Percentiles rank a stretch among this genome's conserved stretches.
Evolutionary conservation across 2,329 filamentous ascomycete species (phyloP).

Genomic region (Pestalotiopsis sp.): DNA sequence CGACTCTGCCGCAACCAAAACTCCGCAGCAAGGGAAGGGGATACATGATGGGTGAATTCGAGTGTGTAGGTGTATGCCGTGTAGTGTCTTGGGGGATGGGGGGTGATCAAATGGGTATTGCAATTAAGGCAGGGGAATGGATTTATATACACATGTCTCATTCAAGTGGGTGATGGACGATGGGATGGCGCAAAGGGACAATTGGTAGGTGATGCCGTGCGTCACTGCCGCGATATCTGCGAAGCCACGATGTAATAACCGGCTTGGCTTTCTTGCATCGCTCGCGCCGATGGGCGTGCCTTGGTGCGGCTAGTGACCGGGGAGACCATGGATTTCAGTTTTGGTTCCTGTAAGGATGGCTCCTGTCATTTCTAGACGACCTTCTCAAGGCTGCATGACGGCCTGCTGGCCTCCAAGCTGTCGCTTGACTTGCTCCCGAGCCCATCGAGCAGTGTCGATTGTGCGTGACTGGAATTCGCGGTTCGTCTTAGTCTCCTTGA

Average conservation of each 20-base stretch:
- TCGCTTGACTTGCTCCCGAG: constrained; percentile 94
- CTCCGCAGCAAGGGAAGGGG: constrained; percentile 30
- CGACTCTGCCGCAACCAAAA: constrained; percentile 36
- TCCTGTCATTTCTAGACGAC: not conserved
- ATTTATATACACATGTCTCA: constrained; percentile 36
- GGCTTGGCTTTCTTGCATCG: constrained; percentile 21
- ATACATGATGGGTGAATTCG: constrained; percentile 23
- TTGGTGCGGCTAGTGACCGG: constrained; percentile 16
- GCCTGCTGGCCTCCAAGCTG: constrained; percentile 65
- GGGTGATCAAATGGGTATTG: constrained; percentile 29
- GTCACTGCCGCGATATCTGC: constrained; percentile 28
- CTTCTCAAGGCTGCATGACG: constrained; percentile 55
- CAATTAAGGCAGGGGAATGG: constrained; percentile 29
- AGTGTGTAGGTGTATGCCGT: constrained; percentile 26
- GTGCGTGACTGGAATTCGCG: constrained; percentile 85
- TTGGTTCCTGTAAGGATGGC: not conserved
- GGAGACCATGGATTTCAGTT: not conserved
- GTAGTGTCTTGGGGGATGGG: constrained; percentile 24
- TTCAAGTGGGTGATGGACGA: constrained; percentile 19
- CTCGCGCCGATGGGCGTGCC: constrained; percentile 29
- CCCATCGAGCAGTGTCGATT: constrained; percentile 94
- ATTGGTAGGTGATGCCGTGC: not conserved
- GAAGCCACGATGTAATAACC: constrained; percentile 24
- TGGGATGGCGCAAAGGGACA: constrained; percentile 6
- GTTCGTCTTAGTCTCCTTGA: constrained; percentile 89